Conservation (phyloP, 495 filamentous ascomycete genomes). For the Pseudomonodictys pantanalensis region DNA sequence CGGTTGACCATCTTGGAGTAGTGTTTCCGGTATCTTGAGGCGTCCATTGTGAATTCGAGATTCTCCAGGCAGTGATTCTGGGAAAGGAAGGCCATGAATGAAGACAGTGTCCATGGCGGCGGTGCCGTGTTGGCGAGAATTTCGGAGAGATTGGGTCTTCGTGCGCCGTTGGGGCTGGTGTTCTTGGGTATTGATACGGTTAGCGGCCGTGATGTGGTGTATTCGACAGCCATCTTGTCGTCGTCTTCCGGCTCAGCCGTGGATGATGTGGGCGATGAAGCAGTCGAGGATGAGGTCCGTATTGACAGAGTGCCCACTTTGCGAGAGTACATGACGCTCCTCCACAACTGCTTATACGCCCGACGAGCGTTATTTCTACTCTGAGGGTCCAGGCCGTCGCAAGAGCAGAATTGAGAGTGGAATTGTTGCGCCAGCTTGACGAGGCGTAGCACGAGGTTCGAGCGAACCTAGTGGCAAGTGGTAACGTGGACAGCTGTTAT, state of each 20-base stretch:
- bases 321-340: conserved; percentile 32
- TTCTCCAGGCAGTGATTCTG: conserved; percentile 98
- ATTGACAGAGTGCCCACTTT: conserved; percentile 23
- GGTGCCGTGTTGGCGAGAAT: conserved; percentile 84
- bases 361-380: conserved; percentile 22
- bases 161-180: conserved; percentile 58
- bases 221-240: conserved; percentile 52
- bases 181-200: conserved; percentile 57
- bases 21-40: conserved; percentile 79
- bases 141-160: conserved; percentile 78
- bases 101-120: conserved; percentile 85
- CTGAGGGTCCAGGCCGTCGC: conserved; percentile 23
- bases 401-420: conserved; percentile 25
- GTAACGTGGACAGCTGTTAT: conserved; percentile 14
- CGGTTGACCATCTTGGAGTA: conserved; percentile 57
- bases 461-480: conserved; percentile 19
- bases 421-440: conserved; percentile 35
- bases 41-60: conserved; percentile 94
- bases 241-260: conserved; percentile 32
- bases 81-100: conserved; percentile 96
- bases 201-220: conserved; percentile 53
- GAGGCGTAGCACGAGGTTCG: conserved; percentile 22
- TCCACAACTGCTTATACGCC: conserved; percentile 33
- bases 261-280: conserved; percentile 30
- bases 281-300: conserved; percentile 29